A percentile compares a stretch with the other conserved stretches of the same genome.
Evolutionary conservation across 768 basidiomycete genomes (phyloP).

Genomic region (Mycena alexandri): DNA sequence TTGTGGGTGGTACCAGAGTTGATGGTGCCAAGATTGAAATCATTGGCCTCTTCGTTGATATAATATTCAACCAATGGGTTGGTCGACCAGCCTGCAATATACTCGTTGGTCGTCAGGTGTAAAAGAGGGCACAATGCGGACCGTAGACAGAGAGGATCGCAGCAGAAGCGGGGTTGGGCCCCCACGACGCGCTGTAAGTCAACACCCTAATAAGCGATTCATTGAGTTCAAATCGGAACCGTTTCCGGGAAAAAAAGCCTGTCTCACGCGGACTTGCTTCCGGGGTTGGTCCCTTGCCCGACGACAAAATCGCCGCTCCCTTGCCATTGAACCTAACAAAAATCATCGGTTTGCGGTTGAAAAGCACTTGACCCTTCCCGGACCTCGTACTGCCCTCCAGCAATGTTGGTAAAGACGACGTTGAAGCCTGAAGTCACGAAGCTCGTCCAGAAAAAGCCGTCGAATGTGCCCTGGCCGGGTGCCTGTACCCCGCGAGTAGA

Average conservation of each 20-base stretch:
- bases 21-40: slow-evolving; percentile 41
- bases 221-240: not conserved
- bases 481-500: slow-evolving; percentile 28
- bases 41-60: slow-evolving; percentile 41
- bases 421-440: slow-evolving; percentile 26
- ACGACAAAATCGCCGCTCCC: slow-evolving; percentile 34
- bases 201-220: slow-evolving; percentile 18
- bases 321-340: slow-evolving; percentile 13
- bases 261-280: slow-evolving; percentile 21
- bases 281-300: slow-evolving; percentile 35
- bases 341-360: no score
- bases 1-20: slow-evolving; percentile 42
- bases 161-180: slow-evolving; percentile 31
- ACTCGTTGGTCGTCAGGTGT: not conserved
- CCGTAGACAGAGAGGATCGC: slow-evolving; percentile 36
- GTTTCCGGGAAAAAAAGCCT: not conserved
- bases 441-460: slow-evolving; percentile 32
- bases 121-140: not conserved
- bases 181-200: slow-evolving; percentile 25
- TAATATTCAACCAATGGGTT: slow-evolving; percentile 44
- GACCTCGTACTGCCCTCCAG: slow-evolving; percentile 30
- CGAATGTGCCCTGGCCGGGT: slow-evolving; percentile 30
- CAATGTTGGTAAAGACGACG: slow-evolving; percentile 33
- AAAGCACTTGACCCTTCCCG: no score
- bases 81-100: slow-evolving; percentile 38